Evolutionary conservation across 768 basidiomycete species (phyloP).

Genomic region (Leccinellum luteum): DNA sequence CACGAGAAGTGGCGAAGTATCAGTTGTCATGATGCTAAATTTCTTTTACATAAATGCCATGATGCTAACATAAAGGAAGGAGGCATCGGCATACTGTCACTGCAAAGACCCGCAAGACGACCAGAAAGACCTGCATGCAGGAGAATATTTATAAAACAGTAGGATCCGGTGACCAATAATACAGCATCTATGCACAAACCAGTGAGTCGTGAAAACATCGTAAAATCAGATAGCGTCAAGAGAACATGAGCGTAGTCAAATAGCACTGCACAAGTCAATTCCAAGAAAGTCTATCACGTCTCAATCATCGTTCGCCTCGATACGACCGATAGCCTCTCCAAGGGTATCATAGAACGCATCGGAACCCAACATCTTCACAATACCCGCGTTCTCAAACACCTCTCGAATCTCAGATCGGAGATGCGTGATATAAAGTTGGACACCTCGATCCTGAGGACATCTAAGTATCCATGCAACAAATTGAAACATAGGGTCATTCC

Average conservation of each 20-base stretch:
- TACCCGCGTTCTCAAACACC: conserved; percentile 44
- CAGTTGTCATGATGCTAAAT: too few species aligned
- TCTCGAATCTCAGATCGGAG: conserved; percentile 36
- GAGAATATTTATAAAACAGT: background rate
- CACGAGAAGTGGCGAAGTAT: too few species aligned
- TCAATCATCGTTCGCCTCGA: conserved; percentile 29
- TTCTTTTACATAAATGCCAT: too few species aligned
- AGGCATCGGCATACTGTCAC: too few species aligned
- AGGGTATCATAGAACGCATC: conserved; percentile 45
- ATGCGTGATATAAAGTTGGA: conserved; percentile 46
- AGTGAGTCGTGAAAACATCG: background rate
- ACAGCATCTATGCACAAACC: background rate
- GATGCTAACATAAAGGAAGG: too few species aligned
- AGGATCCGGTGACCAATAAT: background rate
- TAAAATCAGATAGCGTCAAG: background rate
- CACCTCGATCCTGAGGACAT: conserved; percentile 39
- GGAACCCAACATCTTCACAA: conserved; percentile 42
- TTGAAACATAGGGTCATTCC: background rate
- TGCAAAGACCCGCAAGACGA: background rate
- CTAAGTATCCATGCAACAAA: background rate
- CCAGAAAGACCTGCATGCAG: background rate
- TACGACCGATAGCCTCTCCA: conserved; percentile 38
- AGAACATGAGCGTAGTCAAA: background rate
- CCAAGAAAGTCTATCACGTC: background rate
- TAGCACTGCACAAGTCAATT: background rate